These are phyloP conservation scores for Circinella umbellata DNA, from an alignment of 371 early-diverging fungal genomes.

Conservation along the genomic window DNA sequence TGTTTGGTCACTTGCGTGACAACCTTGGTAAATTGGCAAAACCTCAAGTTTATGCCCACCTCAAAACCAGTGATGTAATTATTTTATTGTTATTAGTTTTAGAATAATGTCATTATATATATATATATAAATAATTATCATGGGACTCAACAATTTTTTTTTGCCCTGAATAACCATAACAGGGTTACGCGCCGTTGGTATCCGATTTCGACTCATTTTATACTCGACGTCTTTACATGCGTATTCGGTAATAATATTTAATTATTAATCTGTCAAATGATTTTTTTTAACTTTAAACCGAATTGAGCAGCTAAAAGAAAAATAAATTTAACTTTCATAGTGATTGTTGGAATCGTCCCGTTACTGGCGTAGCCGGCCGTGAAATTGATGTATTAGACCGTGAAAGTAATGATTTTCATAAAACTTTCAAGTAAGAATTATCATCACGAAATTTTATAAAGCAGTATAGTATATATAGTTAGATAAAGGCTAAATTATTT, in stretches of 20 bases:
- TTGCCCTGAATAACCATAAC: background rate
- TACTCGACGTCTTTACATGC: constrained; percentile 91
- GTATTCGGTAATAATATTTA: constrained; percentile 70
- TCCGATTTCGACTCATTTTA: constrained; percentile 98
- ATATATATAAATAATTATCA: background rate
- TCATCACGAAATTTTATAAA: background rate
- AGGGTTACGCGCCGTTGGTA: constrained; percentile 91
- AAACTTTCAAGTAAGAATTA: constrained; percentile 41
- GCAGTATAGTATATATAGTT: no score
- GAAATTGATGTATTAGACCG: constrained; percentile 90
- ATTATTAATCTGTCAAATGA: background rate
- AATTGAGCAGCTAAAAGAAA: background rate
- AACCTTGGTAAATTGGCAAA: constrained; percentile 82
- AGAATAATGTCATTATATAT: background rate
- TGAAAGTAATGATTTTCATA: constrained; percentile 81
- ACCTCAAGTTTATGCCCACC: constrained; percentile 71
- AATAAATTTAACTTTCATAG: constrained; percentile 27
- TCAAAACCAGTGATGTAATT: constrained; percentile 70
- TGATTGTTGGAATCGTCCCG: constrained; percentile 98
- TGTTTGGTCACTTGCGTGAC: constrained; percentile 91
- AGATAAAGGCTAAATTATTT: no score
- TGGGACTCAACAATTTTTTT: background rate
- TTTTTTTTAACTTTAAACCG: constrained; percentile 5
- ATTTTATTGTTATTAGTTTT: background rate
- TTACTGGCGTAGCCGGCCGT: constrained; percentile 96